Evolutionary conservation across 1,284 basidiomycete genomes (phyloP), one percentile per base, ranked within the genome.

Genomic region (Pyrrhoderma lamaoense): DNA sequence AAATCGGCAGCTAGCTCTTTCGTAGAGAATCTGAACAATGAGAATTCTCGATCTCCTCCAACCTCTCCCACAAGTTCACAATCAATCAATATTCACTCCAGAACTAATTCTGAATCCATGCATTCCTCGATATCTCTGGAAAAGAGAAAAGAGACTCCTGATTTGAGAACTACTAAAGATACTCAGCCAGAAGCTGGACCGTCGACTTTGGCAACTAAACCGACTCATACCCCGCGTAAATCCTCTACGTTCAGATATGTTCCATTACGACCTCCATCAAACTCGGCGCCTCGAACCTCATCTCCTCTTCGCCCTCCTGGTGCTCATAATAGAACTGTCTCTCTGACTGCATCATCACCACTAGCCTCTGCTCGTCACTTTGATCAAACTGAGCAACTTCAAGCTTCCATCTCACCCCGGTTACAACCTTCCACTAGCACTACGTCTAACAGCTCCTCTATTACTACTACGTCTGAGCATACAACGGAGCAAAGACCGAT

Each of bases 211-310:
- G 13, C 34, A 16, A 25, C 16, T 3, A 48, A 40, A 45, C 51
- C 47, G 5, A 37, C 46, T 18, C 34, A 31, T 21, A 27, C 39
- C 8, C 43, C 47, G 23, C 52, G 55, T 34, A 56, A 47, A 37
- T 45, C 55, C 9, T 56, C 57, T 7, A 57, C 56, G 3, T 58
- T 58, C 27, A 47, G 57, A 18, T 49, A 56, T 42, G 51, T 58
- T 23, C 57, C 55, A 14, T 48, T 52, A 16, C 53, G 56, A 18
- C 42, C 55, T 11, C 49, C 50, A 23, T 11, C 44, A 16, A 47
- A 37, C 27, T 46, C 54, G 8, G 31, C 56, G 13, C 58, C 56
- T 1, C 47, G 52, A 23, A 53, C 45, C 11, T 54, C 54, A 13
- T 56, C 51, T 4, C 56, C 54, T 14, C 47, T 55, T 19, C 56